These are phyloP conservation scores for Ceriops decandra DNA, from an alignment of 345 rosid species.

Conservation along the genomic window DNA sequence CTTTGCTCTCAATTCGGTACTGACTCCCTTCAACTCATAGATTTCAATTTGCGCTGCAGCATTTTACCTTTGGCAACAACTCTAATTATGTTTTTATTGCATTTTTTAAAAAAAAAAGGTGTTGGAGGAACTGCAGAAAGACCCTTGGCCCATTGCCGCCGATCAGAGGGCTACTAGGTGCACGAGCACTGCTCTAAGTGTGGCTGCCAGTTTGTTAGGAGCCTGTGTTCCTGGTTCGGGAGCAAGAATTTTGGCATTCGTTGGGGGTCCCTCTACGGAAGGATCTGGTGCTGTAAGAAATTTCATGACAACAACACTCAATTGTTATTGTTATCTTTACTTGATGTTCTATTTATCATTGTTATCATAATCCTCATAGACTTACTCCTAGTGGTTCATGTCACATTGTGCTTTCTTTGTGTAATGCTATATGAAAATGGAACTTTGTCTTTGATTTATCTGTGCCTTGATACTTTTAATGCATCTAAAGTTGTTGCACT, in stretches of 20 bases:
- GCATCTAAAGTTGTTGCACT: no score
- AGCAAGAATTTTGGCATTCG: slow-evolving; percentile 89
- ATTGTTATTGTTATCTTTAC: background rate
- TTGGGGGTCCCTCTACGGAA: slow-evolving; percentile 92
- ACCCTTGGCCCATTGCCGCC: slow-evolving; percentile 70
- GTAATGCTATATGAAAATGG: no score
- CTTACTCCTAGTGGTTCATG: no score
- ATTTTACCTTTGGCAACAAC: background rate
- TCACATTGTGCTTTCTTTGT: no score
- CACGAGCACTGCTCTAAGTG: slow-evolving; percentile 82
- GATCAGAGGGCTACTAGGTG: slow-evolving; percentile 82
- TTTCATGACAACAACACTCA: background rate
- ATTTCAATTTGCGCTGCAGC: background rate
- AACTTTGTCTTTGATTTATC: no score
- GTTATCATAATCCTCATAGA: no score
- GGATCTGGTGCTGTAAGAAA: slow-evolving; percentile 79
- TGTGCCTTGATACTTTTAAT: no score
- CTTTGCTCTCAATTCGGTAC: slow-evolving; percentile 71
- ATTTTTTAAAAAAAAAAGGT: slow-evolving; percentile 30
- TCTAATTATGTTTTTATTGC: slow-evolving; percentile 2
- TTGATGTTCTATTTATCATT: background rate
- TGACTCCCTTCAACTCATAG: background rate
- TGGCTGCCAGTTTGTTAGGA: slow-evolving; percentile 82
- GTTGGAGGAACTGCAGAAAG: slow-evolving; percentile 83
- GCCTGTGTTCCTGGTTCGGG: slow-evolving; percentile 95